Evolutionary conservation across 805 yeast species (phyloP).

Genomic region (Hanseniaspora guilliermondii): DNA sequence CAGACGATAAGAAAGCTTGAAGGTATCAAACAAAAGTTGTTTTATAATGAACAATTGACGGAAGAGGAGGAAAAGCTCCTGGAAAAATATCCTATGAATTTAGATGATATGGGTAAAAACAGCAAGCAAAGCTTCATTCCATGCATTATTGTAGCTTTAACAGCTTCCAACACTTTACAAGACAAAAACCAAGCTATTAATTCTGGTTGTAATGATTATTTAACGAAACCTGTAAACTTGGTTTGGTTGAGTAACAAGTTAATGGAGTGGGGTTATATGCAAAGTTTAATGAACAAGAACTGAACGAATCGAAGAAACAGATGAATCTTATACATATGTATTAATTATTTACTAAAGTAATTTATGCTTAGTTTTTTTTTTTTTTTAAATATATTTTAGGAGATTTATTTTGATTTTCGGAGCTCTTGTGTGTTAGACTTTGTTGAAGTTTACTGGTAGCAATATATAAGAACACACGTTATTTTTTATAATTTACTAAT

Average conservation of each 20-base stretch:
- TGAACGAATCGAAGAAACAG: too few relatives aligned
- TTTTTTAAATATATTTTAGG: too few relatives aligned
- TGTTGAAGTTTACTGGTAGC: too few relatives aligned
- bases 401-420: too few relatives aligned
- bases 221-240: constrained; percentile 90
- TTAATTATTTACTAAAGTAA: too few relatives aligned
- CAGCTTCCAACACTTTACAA: constrained; percentile 76
- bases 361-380: too few relatives aligned
- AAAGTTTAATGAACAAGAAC: constrained; percentile 64
- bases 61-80: constrained; percentile 21
- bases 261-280: constrained; percentile 99
- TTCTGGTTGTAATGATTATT: constrained; percentile 94
- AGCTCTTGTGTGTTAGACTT: too few relatives aligned
- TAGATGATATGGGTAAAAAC: constrained; percentile 22
- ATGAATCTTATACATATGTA: too few relatives aligned
- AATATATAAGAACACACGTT: too few relatives aligned
- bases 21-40: constrained; percentile 28
- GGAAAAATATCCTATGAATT: constrained; percentile 19
- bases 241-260: constrained; percentile 90
- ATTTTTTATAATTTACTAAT: too few relatives aligned
- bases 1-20: constrained; percentile 81
- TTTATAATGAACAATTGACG: constrained; percentile 40
- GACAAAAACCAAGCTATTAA: constrained; percentile 85
- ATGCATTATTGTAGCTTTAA: constrained; percentile 92
- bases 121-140: constrained; percentile 54